These are phyloP conservation scores for Grosmannia clavigera DNA, from an alignment of 2,329 filamentous ascomycete genomes.

Conservation along the genomic window DNA sequence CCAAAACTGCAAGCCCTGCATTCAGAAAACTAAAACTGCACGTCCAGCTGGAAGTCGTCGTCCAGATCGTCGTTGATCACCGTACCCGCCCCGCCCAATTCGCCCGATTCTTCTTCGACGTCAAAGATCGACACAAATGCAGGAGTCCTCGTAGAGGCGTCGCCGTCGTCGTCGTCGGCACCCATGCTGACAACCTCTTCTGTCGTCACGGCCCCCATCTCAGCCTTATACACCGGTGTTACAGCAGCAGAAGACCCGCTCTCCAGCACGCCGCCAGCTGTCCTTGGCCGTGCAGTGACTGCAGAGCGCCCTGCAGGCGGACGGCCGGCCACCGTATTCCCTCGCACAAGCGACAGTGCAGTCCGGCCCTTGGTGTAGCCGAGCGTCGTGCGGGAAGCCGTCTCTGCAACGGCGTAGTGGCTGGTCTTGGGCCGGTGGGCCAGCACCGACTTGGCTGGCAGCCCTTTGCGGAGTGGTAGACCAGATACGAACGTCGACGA, in stretches of 20 bases:
- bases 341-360: slow-evolving; percentile 33
- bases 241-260: background rate
- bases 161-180: background rate
- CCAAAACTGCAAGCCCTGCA: background rate
- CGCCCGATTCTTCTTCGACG: slow-evolving; percentile 22
- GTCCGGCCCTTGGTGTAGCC: slow-evolving; percentile 72
- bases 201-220: background rate
- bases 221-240: background rate
- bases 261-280: background rate
- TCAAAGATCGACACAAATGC: slow-evolving; percentile 49
- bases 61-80: slow-evolving; percentile 31
- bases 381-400: slow-evolving; percentile 66
- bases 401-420: slow-evolving; percentile 33
- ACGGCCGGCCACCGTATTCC: slow-evolving; percentile 17
- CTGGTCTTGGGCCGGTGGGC: slow-evolving; percentile 6
- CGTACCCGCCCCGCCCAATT: slow-evolving; percentile 22
- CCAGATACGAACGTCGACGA: slow-evolving; percentile 2
- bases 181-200: background rate
- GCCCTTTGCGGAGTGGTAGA: slow-evolving; percentile 8
- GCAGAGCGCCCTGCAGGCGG: slow-evolving; percentile 14
- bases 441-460: background rate
- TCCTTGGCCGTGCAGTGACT: background rate
- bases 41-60: slow-evolving; percentile 44
- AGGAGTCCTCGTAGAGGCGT: slow-evolving; percentile 28
- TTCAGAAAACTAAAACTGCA: slow-evolving; percentile 19